Evolutionary conservation across 2,329 filamentous ascomycete species (phyloP).

Genomic region (Fusarium kyushuense): DNA sequence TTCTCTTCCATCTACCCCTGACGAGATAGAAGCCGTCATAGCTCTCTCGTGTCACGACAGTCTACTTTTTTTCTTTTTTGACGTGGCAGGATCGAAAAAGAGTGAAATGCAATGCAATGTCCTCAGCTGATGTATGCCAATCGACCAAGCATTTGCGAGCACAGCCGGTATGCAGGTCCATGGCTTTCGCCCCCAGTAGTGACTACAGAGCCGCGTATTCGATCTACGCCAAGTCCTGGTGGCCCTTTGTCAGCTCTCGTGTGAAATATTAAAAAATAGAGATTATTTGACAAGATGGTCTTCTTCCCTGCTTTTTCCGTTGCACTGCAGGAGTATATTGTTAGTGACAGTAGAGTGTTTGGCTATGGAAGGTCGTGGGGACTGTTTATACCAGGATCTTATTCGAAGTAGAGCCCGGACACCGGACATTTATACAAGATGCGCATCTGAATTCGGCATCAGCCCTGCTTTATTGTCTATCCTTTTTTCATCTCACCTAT

Average conservation of each 20-base stretch:
- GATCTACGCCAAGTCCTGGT: slow-evolving; percentile 29
- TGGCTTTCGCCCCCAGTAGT: neutral
- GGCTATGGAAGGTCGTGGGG: slow-evolving; percentile 21
- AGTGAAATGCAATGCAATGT: slow-evolving; percentile 2
- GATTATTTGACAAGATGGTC: slow-evolving; percentile 1
- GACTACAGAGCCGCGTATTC: slow-evolving; percentile 2
- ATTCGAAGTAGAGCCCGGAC: slow-evolving; percentile 28
- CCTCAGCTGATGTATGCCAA: slow-evolving; percentile 40
- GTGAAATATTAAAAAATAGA: neutral
- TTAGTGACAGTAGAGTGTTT: slow-evolving; percentile 30
- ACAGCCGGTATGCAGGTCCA: slow-evolving; percentile 35
- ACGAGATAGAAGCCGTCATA: slow-evolving; percentile 24
- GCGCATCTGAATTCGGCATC: slow-evolving; percentile 9
- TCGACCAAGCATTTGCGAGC: slow-evolving; percentile 33
- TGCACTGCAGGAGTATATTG: slow-evolving; percentile 42
- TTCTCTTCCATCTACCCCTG: slow-evolving; percentile 17
- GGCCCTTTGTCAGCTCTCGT: neutral
- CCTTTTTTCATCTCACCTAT: neutral
- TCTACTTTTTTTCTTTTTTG: neutral
- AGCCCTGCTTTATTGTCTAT: slow-evolving; percentile 6
- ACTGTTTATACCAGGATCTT: slow-evolving; percentile 29
- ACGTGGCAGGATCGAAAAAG: slow-evolving; percentile 26
- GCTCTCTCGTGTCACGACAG: slow-evolving; percentile 33
- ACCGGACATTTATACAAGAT: neutral
- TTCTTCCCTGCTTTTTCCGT: slow-evolving; percentile 38